Base-by-base conservation (phyloP, 2,329 filamentous ascomycete species). In the Hymenoscyphus salicellus region DNA sequence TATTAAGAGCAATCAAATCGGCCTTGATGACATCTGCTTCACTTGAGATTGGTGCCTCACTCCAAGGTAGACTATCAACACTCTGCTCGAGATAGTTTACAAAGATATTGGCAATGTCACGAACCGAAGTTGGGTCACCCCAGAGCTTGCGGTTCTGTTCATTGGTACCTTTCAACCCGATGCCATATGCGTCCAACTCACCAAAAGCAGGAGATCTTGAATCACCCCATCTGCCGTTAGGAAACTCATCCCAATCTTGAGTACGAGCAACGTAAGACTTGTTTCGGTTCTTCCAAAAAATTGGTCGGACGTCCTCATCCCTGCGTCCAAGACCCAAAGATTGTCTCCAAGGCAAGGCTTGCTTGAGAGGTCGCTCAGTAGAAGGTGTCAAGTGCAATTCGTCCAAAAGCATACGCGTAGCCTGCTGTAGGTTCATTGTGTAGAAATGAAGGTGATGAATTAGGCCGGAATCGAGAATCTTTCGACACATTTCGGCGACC, bases 191-290 rank as follows among this genome's bases (percentile, higher is more conserved):
- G 78, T 98, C 94, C 61, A 98, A 82, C 78, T 97, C 93, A 73
- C 95, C 95, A 74, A 97, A 99, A 60, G 95, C 95, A 66, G 95
- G 95, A 65, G 94, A 98, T 69, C 95, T 87, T 61, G 93, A 94
- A 78, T 99, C 95, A 79, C 95, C 96, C 95, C 95, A 99, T 78
- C 95, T 90, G 57, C 95, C 95, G 82, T 99, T 99, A 63, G 95
- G 95, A 73, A 97, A 99, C 77, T 99, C 95, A 73, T 99, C 95
- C 95, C 95, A 99, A 72, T 97, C 94, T 76, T 97, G 93, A 0
- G 95, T 99, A 63, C 95, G 92, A 63, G 92, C 88, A 63, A 99
- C 89, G 73, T 99, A 99, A 3, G 93, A 97, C 75, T 95, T 93
- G 79, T 96, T 95, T 65, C 95, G 88, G 79, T 98, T 97, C 72